Conservation (phyloP, 2,329 filamentous ascomycete species). For the Myriosclerotinia duriaeana region DNA sequence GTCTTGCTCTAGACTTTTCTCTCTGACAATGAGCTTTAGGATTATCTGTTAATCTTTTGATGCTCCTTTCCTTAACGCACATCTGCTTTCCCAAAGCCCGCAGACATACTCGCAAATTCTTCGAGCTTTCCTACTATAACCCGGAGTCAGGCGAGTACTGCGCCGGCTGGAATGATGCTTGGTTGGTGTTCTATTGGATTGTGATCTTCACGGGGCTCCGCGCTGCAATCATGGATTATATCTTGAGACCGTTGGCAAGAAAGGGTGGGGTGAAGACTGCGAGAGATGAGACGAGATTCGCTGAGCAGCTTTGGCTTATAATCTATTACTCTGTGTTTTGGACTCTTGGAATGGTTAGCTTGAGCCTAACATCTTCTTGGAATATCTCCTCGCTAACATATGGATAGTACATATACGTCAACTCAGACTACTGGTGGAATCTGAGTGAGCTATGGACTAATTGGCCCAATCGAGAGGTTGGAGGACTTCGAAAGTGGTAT, state of each 20-base stretch:
- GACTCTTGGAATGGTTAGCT: slow-evolving; percentile 75
- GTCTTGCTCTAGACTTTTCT: not conserved
- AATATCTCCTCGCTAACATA: slow-evolving; percentile 29
- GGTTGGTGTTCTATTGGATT: slow-evolving; percentile 75
- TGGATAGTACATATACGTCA: slow-evolving; percentile 72
- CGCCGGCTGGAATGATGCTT: slow-evolving; percentile 75
- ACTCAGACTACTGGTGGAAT: slow-evolving; percentile 76
- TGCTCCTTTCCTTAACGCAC: slow-evolving; percentile 80
- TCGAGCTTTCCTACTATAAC: slow-evolving; percentile 82
- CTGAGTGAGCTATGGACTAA: slow-evolving; percentile 76
- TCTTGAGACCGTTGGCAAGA: slow-evolving; percentile 75
- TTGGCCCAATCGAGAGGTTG: slow-evolving; percentile 78
- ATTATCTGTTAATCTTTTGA: slow-evolving; percentile 80
- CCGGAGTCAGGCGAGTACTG: slow-evolving; percentile 66
- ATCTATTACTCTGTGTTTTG: slow-evolving; percentile 82
- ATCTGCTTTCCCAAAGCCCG: slow-evolving; percentile 78
- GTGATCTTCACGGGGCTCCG: slow-evolving; percentile 84
- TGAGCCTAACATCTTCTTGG: not conserved
- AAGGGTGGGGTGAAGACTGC: slow-evolving; percentile 69
- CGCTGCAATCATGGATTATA: slow-evolving; percentile 81
- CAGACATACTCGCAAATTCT: slow-evolving; percentile 80
- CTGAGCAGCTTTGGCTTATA: slow-evolving; percentile 90
- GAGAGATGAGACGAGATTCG: slow-evolving; percentile 80
- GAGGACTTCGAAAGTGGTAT: slow-evolving; percentile 79
- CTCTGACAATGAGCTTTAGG: slow-evolving; percentile 49